Evolutionary conservation across 2,329 filamentous ascomycete genomes (phyloP), one percentile per base, ranked within the genome.

Genomic region (Nothopassalora personata): DNA sequence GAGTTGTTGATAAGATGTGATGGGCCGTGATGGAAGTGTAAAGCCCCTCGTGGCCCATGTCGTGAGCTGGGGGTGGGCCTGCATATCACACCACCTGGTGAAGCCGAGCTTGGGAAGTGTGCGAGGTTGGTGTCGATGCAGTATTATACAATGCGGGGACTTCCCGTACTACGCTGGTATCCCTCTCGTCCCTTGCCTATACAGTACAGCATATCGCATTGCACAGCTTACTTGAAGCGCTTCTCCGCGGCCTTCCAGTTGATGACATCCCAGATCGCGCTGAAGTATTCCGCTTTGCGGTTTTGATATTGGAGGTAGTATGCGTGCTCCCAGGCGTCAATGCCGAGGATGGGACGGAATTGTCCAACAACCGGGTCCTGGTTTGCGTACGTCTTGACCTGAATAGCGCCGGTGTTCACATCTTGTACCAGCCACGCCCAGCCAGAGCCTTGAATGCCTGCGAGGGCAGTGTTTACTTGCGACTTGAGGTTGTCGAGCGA

Each of bases 291-390:
- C 59, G 88, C 91, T 86, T 96, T 96, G 77, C 91, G 87, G 83
- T 96, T 96, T 85, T 96, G 84, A 80, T 96, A 96, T 80, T 96
- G 90, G 63, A 96, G 82, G 79, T 96, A 95, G 81, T 95, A 96
- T 54, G 91, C 91, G 78, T 96, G 91, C 82, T 96, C 91, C 91
- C 91, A 96, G 56, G 91, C 92, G 79, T 97, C 92, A 70, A 97
- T 88, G 58, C 92, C 92, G 50, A 97, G 79, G 52, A 97, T 80
- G 39, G 92, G 92, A 70, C 86, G 82, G 73, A 88, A 90, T 74
- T 88, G 88, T 53, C 91, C 91, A 13, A 91, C 83, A 31, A 97
- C 89, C 28, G 92, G 86, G 70, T 96, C 91, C 77, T 96, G 91
- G 71, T 96, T 91, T 72, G 91, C 91, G 36, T 89, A 91, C 0